A percentile compares a stretch with the other conserved stretches of the same genome.
phyloP scores from a whole-genome alignment of 768 basidiomycete species.

The Rhodotorula sphaerocarpa region DNA sequence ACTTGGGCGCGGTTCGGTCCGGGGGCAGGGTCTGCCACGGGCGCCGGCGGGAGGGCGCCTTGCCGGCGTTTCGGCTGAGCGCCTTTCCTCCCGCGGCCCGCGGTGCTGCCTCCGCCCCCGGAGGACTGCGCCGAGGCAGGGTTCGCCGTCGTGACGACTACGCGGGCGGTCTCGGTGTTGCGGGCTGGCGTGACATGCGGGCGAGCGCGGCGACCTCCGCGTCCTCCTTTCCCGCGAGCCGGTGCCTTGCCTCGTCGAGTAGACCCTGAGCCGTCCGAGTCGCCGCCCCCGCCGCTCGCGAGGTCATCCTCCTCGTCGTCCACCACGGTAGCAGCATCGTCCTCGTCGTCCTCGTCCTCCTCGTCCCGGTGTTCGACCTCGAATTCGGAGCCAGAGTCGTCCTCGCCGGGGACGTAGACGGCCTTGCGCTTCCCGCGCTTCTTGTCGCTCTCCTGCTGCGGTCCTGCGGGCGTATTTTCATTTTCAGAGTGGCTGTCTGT shows the following conservation, averaged over 20 bases:
- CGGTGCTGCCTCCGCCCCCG: too few species aligned
- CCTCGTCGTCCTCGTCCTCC: background rate
- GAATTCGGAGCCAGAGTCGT: slow-evolving; percentile 5
- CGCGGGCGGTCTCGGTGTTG: background rate
- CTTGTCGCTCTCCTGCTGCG: background rate
- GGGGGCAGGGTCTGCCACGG: too few species aligned
- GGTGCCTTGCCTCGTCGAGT: background rate
- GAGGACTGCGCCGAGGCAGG: too few species aligned
- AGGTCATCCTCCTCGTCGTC: background rate
- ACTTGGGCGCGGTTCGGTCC: too few species aligned
- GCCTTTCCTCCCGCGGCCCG: too few species aligned
- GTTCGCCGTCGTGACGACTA: background rate
- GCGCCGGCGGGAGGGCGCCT: too few species aligned
- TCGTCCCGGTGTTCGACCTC: background rate
- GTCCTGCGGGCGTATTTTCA: too few species aligned
- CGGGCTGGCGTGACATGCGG: background rate
- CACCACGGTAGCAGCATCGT: background rate
- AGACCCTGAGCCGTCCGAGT: background rate
- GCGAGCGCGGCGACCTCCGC: too few species aligned
- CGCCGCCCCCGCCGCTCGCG: background rate
- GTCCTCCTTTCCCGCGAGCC: background rate
- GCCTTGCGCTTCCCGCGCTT: background rate
- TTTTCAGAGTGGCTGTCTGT: too few species aligned
- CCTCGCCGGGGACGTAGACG: slow-evolving; percentile 11
- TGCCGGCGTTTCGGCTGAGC: too few species aligned